Conservation (phyloP, 164 flowering plant genomes). For the Umbellularia californica region DNA sequence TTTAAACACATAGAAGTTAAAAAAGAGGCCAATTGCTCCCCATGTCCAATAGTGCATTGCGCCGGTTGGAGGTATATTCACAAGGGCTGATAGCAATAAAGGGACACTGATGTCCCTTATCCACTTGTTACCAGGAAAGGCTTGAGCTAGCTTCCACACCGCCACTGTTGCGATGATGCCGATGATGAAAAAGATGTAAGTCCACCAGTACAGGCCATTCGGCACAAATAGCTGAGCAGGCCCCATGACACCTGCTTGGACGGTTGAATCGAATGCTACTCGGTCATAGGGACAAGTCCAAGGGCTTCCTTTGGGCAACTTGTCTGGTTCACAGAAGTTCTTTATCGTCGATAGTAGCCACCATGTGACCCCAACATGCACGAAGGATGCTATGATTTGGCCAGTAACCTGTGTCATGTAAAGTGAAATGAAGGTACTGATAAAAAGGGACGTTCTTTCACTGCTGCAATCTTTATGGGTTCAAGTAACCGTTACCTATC, state of each 20-base stretch:
- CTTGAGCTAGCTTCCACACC: background rate
- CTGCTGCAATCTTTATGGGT: too few species aligned
- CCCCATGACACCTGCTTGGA: background rate
- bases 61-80: background rate
- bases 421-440: too few species aligned
- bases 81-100: background rate
- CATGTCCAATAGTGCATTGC: background rate
- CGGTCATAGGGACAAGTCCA: slow-evolving; percentile 22
- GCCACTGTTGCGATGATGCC: background rate
- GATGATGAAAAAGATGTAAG: background rate
- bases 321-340: slow-evolving; percentile 11
- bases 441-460: too few species aligned
- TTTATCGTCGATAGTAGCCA: slow-evolving; percentile 13
- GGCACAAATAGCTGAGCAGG: slow-evolving; percentile 3
- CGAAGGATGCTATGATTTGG: background rate
- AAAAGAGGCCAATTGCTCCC: background rate
- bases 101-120: slow-evolving; percentile 25
- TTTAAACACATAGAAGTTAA: background rate
- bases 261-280: slow-evolving; percentile 7
- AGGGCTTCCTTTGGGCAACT: slow-evolving; percentile 18
- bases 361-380: slow-evolving; percentile 2
- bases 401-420: too few species aligned
- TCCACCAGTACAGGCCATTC: slow-evolving; percentile 2
- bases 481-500: too few species aligned
- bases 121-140: slow-evolving; percentile 32